These are phyloP conservation scores for Penicillium taxi DNA, from an alignment of 495 filamentous ascomycete species.

Conservation along the genomic window DNA sequence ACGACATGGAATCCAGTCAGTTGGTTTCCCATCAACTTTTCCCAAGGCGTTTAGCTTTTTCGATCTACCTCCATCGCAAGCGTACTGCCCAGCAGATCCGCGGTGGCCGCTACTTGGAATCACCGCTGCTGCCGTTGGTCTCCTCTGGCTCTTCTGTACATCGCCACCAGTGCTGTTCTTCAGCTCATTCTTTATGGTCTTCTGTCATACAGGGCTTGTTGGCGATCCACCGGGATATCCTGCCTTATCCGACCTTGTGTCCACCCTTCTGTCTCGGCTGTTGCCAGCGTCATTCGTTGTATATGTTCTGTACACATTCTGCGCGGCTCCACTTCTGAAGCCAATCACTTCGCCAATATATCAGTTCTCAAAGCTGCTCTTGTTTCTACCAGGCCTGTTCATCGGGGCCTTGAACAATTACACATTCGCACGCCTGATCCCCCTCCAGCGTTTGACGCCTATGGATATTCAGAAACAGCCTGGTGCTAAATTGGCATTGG, in stretches of 20 bases:
- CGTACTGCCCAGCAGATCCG: conserved; percentile 47
- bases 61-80: conserved; percentile 30
- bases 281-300: conserved; percentile 69
- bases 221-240: conserved; percentile 60
- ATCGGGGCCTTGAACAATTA: conserved; percentile 76
- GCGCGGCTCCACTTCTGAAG: conserved; percentile 44
- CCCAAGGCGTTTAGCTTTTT: conserved; percentile 68
- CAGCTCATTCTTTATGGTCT: conserved; percentile 61
- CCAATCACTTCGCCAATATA: conserved; percentile 50
- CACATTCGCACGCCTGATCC: conserved; percentile 71
- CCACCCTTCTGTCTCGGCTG: conserved; percentile 62
- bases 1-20: conserved; percentile 57
- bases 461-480: conserved; percentile 71
- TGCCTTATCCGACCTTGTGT: conserved; percentile 54
- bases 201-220: conserved; percentile 70
- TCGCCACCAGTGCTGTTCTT: conserved; percentile 65
- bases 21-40: conserved; percentile 67
- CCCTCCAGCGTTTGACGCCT: conserved; percentile 67
- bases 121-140: conserved; percentile 55
- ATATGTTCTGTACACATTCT: conserved; percentile 67
- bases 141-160: conserved; percentile 61
- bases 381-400: conserved; percentile 70
- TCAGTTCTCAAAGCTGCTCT: conserved; percentile 62
- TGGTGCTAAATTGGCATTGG: conserved; percentile 64
- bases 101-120: conserved; percentile 70